phyloP scores from a whole-genome alignment of 192 early-diverging fungal genomes.

The Pilaira anomala region DNA sequence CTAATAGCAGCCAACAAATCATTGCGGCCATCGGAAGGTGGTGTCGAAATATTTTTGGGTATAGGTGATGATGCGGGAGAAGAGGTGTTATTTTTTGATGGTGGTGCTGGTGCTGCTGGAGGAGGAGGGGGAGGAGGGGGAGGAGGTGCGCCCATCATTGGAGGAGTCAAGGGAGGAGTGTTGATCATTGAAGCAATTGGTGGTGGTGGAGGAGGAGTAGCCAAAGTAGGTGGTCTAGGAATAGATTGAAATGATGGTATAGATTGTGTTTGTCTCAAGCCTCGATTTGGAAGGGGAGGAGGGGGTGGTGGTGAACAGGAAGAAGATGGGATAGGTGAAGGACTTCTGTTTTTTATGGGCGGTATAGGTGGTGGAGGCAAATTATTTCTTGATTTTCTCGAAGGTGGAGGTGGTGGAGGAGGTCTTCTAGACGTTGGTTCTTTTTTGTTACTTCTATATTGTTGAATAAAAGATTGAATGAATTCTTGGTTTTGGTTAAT shows the following conservation, averaged over 20 bases:
- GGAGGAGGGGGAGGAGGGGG: conserved; percentile 8
- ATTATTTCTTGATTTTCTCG: conserved; percentile 20
- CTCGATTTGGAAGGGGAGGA: conserved; percentile 21
- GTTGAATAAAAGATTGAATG: conserved; percentile 61
- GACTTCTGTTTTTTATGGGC: conserved; percentile 23
- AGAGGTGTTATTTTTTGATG: neutral
- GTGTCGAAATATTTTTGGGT: neutral
- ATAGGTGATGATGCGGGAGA: conserved; percentile 2
- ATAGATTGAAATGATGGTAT: conserved; percentile 16
- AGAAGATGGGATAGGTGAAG: conserved; percentile 15
- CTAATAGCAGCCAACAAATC: conserved; percentile 49
- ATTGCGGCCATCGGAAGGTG: conserved; percentile 23
- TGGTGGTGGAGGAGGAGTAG: conserved; percentile 14
- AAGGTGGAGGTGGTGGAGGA: conserved; percentile 27
- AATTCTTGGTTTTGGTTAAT: conserved; percentile 64
- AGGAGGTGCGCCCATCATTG: neutral
- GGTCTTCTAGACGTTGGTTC: conserved; percentile 27
- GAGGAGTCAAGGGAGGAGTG: neutral
- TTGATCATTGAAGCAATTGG: neutral
- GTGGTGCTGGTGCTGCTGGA: conserved; percentile 16
- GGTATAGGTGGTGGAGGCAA: conserved; percentile 30
- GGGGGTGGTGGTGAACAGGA: conserved; percentile 27
- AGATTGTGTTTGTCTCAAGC: conserved; percentile 23
- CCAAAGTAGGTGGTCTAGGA: neutral
- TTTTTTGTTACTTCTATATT: conserved; percentile 40